Evolutionary conservation across 768 basidiomycete genomes (phyloP).

Genomic region (Tricholoma bakamatsutake): DNA sequence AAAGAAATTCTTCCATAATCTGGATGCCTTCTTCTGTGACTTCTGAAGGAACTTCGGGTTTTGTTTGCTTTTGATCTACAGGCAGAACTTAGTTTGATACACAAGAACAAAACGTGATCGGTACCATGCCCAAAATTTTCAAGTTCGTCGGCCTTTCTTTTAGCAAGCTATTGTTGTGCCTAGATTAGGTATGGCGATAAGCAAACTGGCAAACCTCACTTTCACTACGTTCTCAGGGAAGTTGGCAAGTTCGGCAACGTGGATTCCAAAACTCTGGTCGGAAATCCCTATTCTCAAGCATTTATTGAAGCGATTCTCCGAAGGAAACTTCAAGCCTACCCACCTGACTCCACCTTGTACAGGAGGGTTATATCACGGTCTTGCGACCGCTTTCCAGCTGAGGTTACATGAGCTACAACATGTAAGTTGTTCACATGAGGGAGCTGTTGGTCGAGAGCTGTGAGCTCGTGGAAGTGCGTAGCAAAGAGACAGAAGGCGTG

Average conservation of each 20-base stretch:
- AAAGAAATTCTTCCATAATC: slow-evolving; percentile 75
- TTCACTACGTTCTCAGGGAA: slow-evolving; percentile 94
- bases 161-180: slow-evolving; percentile 58
- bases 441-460: slow-evolving; percentile 82
- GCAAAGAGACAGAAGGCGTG: slow-evolving; percentile 95
- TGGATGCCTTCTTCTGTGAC: slow-evolving; percentile 74
- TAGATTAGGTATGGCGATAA: background rate
- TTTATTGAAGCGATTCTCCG: slow-evolving; percentile 1
- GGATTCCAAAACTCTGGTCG: slow-evolving; percentile 98
- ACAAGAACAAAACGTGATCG: background rate
- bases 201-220: slow-evolving; percentile 32
- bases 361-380: slow-evolving; percentile 81
- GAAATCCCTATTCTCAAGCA: slow-evolving; percentile 56
- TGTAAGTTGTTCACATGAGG: slow-evolving; percentile 90
- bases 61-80: slow-evolving; percentile 21
- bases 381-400: slow-evolving; percentile 62
- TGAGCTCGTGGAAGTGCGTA: slow-evolving; percentile 97
- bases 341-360: slow-evolving; percentile 93
- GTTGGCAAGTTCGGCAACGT: slow-evolving; percentile 95
- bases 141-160: slow-evolving; percentile 85
- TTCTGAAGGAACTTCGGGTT: slow-evolving; percentile 46
- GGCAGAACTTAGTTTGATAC: background rate
- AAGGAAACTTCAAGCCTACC: slow-evolving; percentile 12
- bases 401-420: slow-evolving; percentile 89
- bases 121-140: slow-evolving; percentile 65